Base-by-base conservation (phyloP, 768 basidiomycete genomes). In the Austroboletus festivus region DNA sequence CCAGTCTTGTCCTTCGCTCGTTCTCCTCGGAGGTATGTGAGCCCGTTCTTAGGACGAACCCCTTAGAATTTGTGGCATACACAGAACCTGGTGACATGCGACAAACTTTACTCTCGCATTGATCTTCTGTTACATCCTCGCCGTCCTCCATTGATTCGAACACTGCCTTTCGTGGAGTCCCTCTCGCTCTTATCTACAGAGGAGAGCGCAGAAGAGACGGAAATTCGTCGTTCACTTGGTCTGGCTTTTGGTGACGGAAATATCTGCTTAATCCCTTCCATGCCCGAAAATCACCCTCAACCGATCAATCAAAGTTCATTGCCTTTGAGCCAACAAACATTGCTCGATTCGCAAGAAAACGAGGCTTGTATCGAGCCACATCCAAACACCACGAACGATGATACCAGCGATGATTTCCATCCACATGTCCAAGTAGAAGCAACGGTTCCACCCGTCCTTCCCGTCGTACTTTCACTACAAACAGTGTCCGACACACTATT, bases 51-150 rank as follows among this genome's bases (percentile, higher is more conserved):
- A 22, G 31, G 30, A 26, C 4, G n/a, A 23, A 34, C 13, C 40
- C 6, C 39, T 31, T 19, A 34, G 28, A 47, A 51, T 30, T 24
- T 51, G n/a, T 34, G 9, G 5, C 33, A 37, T 44, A 10, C 41
- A 42, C 52, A 69, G 59, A 55, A 42, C 47, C 46, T 53, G 20
- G 33, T 33, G 21, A 43, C 53, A 19, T 52, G 39, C 42, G 47
- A 56, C 34, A 43, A 57, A 28, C 41, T 62, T 24, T 67, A 74
- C 51, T 68, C 59, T 19, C 68, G 68, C 30, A 59, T 86, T 40
- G 86, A 88, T 48, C 62, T 83, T 22, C 68, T 91, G 20, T 61
- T 93, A 11, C 91, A 93, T 57, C 89, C 90, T 39, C 83, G 89
- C 19, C 73, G 87, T 5, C 91, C 91, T 9, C 86, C 89, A 8